A percentile compares a stretch with the other conserved stretches of the same genome.
Conservation (phyloP, 164 flowering plant genomes). For the Vitis amurensis region DNA sequence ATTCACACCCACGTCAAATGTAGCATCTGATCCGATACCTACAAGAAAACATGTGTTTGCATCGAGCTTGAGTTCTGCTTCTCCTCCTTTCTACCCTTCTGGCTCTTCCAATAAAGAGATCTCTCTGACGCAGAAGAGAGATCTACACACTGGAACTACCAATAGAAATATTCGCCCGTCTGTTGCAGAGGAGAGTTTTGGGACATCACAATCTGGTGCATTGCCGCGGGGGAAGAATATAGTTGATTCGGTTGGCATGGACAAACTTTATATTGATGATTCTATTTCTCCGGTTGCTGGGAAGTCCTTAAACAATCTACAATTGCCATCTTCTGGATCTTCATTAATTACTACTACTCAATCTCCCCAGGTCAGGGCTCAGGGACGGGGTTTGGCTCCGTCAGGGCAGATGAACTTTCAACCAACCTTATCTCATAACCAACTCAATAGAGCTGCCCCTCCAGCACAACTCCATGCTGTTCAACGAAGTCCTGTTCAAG, state of each 20-base stretch:
- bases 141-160: slow-evolving; percentile 44
- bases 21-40: slow-evolving; percentile 39
- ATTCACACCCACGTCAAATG: slow-evolving; percentile 31
- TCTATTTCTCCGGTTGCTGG: slow-evolving; percentile 34
- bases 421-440: slow-evolving; percentile 38
- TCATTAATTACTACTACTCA: slow-evolving; percentile 34
- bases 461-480: slow-evolving; percentile 33
- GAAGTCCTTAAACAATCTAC: slow-evolving; percentile 43
- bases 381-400: slow-evolving; percentile 47
- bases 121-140: slow-evolving; percentile 45
- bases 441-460: slow-evolving; percentile 41
- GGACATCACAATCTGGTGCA: slow-evolving; percentile 40
- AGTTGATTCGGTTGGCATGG: slow-evolving; percentile 45
- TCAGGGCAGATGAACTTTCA: slow-evolving; percentile 52
- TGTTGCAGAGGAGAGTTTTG: slow-evolving; percentile 33
- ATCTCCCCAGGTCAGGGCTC: slow-evolving; percentile 41
- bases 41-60: slow-evolving; percentile 54
- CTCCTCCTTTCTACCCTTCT: slow-evolving; percentile 98
- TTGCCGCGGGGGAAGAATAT: slow-evolving; percentile 51
- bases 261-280: slow-evolving; percentile 53
- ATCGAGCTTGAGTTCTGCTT: slow-evolving; percentile 82
- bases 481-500: slow-evolving; percentile 46
- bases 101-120: slow-evolving; percentile 74
- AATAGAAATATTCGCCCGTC: slow-evolving; percentile 37
- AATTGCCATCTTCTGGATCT: slow-evolving; percentile 43